phyloP scores from a whole-genome alignment of 2,329 filamentous ascomycete genomes.

The Thielaviopsis euricoi region DNA sequence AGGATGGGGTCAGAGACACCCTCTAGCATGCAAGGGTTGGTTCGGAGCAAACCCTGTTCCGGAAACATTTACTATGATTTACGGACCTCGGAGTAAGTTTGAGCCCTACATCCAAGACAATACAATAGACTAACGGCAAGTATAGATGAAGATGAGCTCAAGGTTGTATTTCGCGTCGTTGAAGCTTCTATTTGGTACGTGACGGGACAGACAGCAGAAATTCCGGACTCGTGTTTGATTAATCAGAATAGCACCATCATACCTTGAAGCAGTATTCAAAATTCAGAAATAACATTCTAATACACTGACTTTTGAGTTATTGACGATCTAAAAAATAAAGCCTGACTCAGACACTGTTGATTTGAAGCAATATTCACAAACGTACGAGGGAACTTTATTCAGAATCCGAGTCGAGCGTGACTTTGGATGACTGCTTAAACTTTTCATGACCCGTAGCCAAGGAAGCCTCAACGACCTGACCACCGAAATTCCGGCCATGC shows the following conservation, averaged over 20 bases:
- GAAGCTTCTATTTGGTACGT: constrained; percentile 58
- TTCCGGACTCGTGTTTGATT: not conserved
- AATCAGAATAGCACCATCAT: not conserved
- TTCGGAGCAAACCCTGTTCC: constrained; percentile 50
- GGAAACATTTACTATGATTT: constrained; percentile 62
- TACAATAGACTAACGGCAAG: not conserved
- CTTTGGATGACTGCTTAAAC: constrained; percentile 51
- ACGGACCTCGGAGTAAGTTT: constrained; percentile 48
- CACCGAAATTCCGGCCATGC: constrained; percentile 66
- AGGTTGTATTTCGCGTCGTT: constrained; percentile 51
- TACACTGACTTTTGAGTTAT: not conserved
- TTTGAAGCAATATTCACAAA: not conserved
- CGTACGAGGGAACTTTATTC: not conserved
- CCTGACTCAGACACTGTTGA: not conserved
- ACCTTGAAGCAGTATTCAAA: not conserved
- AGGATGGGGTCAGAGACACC: constrained; percentile 64
- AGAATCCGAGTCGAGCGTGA: constrained; percentile 4
- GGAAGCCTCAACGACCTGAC: constrained; percentile 53
- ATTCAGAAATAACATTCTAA: not conserved
- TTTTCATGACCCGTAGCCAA: constrained; percentile 55
- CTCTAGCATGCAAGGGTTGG: constrained; percentile 49
- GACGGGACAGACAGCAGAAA: constrained; percentile 23
- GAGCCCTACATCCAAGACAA: not conserved
- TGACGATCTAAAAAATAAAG: not conserved
- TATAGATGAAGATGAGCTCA: constrained; percentile 46